Percentiles rank a stretch among this genome's conserved stretches.
Conservation (phyloP, 1,139 yeast genomes). For the Sugiyamaella xylanicola region DNA sequence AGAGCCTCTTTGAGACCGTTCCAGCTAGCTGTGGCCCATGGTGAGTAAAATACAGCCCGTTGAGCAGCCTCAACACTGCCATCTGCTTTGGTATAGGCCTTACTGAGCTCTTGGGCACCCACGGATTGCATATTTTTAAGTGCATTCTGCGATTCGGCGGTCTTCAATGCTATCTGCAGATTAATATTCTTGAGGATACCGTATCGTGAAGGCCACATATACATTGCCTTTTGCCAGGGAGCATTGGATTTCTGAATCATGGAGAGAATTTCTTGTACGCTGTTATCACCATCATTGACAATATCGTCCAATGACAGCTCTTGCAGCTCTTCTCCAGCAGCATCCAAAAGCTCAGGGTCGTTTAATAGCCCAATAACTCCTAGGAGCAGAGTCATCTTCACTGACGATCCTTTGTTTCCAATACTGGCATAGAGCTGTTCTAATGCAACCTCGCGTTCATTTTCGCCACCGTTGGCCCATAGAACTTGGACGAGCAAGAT, state of each 20-base stretch:
- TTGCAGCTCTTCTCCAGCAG: constrained; percentile 68
- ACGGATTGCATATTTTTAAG: constrained; percentile 46
- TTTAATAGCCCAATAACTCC: constrained; percentile 81
- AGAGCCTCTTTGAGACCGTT: constrained; percentile 22
- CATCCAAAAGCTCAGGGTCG: constrained; percentile 59
- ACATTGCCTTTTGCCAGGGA: constrained; percentile 71
- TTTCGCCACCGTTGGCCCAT: constrained; percentile 65
- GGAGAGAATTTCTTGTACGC: constrained; percentile 54
- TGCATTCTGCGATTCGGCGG: constrained; percentile 42
- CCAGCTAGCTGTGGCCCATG: constrained; percentile 34
- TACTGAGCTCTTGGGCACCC: constrained; percentile 55
- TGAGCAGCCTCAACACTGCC: constrained; percentile 33
- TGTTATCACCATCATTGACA: constrained; percentile 50
- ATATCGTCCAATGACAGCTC: constrained; percentile 53
- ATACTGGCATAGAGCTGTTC: constrained; percentile 54
- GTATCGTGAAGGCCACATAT: constrained; percentile 70
- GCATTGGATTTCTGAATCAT: constrained; percentile 38
- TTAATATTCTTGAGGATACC: constrained; percentile 69
- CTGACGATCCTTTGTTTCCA: constrained; percentile 58
- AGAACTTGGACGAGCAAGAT: constrained; percentile 76
- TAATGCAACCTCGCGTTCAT: constrained; percentile 76
- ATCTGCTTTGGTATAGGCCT: constrained; percentile 49
- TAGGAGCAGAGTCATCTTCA: constrained; percentile 66
- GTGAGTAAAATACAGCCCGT: constrained; percentile 34
- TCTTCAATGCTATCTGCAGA: constrained; percentile 54